Conservation (phyloP, 345 rosid genomes). For the Citrus trifoliata region DNA sequence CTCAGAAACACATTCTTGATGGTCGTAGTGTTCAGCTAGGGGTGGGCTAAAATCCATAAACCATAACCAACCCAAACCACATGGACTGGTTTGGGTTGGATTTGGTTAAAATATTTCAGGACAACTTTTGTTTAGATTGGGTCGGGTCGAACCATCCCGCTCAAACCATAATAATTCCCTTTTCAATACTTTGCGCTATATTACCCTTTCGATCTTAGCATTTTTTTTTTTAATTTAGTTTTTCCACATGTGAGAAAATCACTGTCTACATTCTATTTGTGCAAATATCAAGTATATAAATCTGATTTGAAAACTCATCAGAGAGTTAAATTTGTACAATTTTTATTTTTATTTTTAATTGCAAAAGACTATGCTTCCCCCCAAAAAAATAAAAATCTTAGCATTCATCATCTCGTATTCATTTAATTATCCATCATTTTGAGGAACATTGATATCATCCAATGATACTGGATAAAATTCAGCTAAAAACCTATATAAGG, state of each 20-base stretch:
- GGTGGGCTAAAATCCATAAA: not conserved
- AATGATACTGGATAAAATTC: not conserved
- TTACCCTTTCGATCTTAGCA: not conserved
- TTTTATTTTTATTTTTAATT: too few species aligned
- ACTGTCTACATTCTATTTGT: too few species aligned
- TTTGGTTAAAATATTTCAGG: not conserved
- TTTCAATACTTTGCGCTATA: not conserved
- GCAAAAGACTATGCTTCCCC: too few species aligned
- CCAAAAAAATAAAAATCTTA: not conserved
- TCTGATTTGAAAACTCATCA: too few species aligned
- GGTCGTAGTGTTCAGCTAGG: not conserved
- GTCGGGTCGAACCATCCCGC: not conserved
- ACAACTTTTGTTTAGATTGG: not conserved
- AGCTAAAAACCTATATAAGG: not conserved
- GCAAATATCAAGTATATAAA: too few species aligned
- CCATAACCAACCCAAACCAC: not conserved
- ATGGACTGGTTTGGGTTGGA: not conserved
- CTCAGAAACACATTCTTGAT: slow-evolving; percentile 1
- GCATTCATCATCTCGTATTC: not conserved
- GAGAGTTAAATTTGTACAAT: too few species aligned
- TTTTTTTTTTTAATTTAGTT: too few species aligned
- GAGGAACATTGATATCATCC: not conserved
- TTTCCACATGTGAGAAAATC: not conserved
- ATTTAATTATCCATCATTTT: not conserved
- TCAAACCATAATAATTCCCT: not conserved